Conservation (phyloP, 345 rosid genomes). For the Cardamine chenopodiifolia region DNA sequence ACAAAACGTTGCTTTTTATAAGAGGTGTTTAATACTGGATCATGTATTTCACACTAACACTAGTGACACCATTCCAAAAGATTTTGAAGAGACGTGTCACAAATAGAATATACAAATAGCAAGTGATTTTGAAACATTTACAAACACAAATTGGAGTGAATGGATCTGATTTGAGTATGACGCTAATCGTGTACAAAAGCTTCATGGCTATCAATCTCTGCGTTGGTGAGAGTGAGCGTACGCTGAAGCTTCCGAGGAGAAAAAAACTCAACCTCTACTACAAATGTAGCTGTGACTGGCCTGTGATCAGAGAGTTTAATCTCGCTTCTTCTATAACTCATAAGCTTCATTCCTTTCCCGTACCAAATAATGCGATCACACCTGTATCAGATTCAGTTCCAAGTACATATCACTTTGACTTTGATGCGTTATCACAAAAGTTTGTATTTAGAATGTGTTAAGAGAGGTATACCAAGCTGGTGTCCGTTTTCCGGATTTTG, state of each 20-base stretch:
- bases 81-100: not conserved
- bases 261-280: slow-evolving; percentile 81
- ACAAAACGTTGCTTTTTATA: too few relatives aligned
- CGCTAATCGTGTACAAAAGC: slow-evolving; percentile 14
- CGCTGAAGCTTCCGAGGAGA: slow-evolving; percentile 71
- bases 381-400: slow-evolving; percentile 41
- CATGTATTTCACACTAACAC: not conserved
- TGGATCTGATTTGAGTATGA: not conserved
- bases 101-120: not conserved
- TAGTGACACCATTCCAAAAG: slow-evolving; percentile 2
- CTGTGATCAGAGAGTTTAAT: slow-evolving; percentile 83
- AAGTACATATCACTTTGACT: not conserved
- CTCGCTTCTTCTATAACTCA: slow-evolving; percentile 75
- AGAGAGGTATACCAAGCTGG: slow-evolving; percentile 65
- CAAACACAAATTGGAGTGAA: slow-evolving; percentile 5
- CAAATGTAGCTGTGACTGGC: slow-evolving; percentile 78
- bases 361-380: slow-evolving; percentile 84
- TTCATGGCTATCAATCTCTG: slow-evolving; percentile 59
- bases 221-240: slow-evolving; percentile 77
- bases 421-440: not conserved
- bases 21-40: too few relatives aligned
- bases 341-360: slow-evolving; percentile 84
- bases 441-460: not conserved
- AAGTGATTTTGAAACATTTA: not conserved
- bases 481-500: slow-evolving; percentile 68